Conservation (phyloP, 192 early-diverging fungal genomes). For the Rhizophagus sp. region DNA sequence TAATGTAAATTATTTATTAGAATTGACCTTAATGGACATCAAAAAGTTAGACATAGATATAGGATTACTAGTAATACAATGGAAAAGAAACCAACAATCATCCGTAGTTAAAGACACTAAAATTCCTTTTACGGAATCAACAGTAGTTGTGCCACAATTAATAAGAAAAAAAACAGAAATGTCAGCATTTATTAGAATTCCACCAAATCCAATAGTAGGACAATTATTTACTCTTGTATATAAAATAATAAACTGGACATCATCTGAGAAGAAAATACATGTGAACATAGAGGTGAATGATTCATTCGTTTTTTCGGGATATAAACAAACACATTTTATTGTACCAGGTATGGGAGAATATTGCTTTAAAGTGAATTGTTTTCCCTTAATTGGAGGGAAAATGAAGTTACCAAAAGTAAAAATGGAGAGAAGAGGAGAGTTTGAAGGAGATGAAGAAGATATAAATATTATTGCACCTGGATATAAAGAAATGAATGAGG, state of each 20-base stretch:
- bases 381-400: conserved; percentile 61
- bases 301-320: conserved; percentile 75
- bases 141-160: background rate
- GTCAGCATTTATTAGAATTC: conserved; percentile 52
- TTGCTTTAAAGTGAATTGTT: conserved; percentile 57
- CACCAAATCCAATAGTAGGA: conserved; percentile 51
- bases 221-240: conserved; percentile 64
- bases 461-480: conserved; percentile 8
- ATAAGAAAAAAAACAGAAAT: background rate
- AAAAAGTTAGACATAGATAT: conserved; percentile 28
- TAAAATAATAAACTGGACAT: conserved; percentile 61
- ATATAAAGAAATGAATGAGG: conserved; percentile 14
- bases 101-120: background rate
- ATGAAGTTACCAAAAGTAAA: conserved; percentile 57
- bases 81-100: conserved; percentile 9
- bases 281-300: conserved; percentile 67
- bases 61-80: conserved; percentile 22
- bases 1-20: conserved; percentile 44
- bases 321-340: conserved; percentile 57
- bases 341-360: conserved; percentile 58
- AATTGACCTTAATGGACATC: conserved; percentile 34
- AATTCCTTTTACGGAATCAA: conserved; percentile 6
- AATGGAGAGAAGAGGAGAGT: conserved; percentile 37
- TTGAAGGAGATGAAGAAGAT: background rate
- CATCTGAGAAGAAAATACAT: conserved; percentile 52